Percentiles rank a stretch among this genome's conserved stretches.
These are phyloP conservation scores for Moesziomyces sp. DNA, from an alignment of 1,284 basidiomycete genomes.

Conservation along the genomic window DNA sequence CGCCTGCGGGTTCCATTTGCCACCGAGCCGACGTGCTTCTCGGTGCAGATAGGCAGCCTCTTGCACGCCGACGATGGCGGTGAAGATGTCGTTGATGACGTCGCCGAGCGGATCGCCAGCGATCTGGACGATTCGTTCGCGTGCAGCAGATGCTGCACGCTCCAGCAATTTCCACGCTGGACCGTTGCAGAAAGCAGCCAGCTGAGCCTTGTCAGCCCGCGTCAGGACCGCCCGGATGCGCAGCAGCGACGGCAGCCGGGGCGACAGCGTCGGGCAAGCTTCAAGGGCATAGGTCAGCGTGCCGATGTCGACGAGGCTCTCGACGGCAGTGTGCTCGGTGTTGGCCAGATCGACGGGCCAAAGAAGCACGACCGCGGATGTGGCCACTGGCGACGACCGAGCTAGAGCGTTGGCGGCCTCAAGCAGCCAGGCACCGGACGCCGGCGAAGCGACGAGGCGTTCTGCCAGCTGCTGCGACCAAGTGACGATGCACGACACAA, in stretches of 20 bases:
- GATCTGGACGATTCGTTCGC: not conserved
- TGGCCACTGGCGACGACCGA: constrained; percentile 18
- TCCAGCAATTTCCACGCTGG: constrained; percentile 26
- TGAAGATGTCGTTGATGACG: constrained; percentile 34
- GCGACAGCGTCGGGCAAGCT: constrained; percentile 70
- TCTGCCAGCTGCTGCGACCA: constrained; percentile 15
- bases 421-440: constrained; percentile 17
- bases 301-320: constrained; percentile 20
- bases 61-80: constrained; percentile 9
- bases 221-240: constrained; percentile 25
- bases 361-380: constrained; percentile 19
- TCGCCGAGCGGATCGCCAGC: constrained; percentile 17
- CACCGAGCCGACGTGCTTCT: not conserved
- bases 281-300: constrained; percentile 73
- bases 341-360: constrained; percentile 25
- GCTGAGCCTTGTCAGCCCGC: constrained; percentile 1
- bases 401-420: constrained; percentile 24
- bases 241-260: constrained; percentile 20
- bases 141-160: constrained; percentile 8
- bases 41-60: constrained; percentile 10
- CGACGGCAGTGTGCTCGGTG: constrained; percentile 14
- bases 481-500: constrained; percentile 29
- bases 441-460: constrained; percentile 1
- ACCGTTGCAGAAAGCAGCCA: constrained; percentile 14
- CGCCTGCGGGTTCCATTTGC: not conserved